These are phyloP conservation scores for Apiospora kogelbergensis DNA, from an alignment of 2,329 filamentous ascomycete genomes.

Conservation along the genomic window DNA sequence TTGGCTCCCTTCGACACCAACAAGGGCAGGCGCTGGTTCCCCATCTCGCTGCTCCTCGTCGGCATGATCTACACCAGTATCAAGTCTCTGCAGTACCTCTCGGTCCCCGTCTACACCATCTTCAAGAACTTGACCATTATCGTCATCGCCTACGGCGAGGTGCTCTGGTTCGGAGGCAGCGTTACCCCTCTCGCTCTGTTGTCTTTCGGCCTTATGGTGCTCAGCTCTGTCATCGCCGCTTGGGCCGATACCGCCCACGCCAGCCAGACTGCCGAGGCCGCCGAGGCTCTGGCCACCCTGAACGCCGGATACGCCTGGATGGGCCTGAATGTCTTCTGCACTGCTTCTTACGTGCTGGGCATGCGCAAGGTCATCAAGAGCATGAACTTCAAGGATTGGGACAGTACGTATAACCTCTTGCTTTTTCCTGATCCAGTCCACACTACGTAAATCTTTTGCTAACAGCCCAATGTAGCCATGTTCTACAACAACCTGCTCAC, in stretches of 20 bases:
- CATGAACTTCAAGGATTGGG: conserved; percentile 99
- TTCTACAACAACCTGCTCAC: conserved; percentile 99
- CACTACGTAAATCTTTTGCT: conserved; percentile 23
- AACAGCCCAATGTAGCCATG: conserved; percentile 68
- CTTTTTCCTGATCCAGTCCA: not conserved
- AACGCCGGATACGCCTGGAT: conserved; percentile 98
- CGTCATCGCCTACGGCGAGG: conserved; percentile 96
- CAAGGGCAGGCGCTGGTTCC: conserved; percentile 96
- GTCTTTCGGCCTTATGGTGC: conserved; percentile 94
- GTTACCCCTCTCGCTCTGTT: conserved; percentile 86
- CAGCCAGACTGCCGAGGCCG: conserved; percentile 57
- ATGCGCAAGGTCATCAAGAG: conserved; percentile 99
- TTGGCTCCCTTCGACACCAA: conserved; percentile 79
- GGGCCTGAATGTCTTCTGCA: conserved; percentile 94
- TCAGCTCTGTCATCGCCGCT: conserved; percentile 90
- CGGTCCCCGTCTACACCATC: conserved; percentile 97
- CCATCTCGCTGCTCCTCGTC: conserved; percentile 90
- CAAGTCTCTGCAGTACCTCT: conserved; percentile 94
- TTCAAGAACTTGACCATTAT: conserved; percentile 99
- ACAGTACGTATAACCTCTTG: conserved; percentile 67
- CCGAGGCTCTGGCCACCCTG: conserved; percentile 79
- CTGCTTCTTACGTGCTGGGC: conserved; percentile 81
- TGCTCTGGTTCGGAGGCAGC: conserved; percentile 94
- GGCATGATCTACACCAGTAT: conserved; percentile 99
- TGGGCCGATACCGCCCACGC: conserved; percentile 88